These are phyloP conservation scores for Pichia ethanolica DNA, from an alignment of 805 yeast species.

Conservation along the genomic window DNA sequence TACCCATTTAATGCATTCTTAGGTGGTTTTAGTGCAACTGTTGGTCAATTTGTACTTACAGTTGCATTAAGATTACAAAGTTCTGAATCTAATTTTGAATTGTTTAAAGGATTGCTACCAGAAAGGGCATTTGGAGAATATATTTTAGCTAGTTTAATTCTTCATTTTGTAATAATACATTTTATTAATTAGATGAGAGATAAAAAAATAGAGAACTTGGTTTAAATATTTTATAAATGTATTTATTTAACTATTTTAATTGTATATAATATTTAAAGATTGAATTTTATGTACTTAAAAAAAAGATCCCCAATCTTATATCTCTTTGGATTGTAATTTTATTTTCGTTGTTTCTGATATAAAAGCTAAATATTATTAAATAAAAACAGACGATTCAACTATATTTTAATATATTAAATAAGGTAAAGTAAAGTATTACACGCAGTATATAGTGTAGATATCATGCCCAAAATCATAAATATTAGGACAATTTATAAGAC, in stretches of 20 bases:
- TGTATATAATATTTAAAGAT: too few relatives aligned
- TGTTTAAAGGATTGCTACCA: conserved; percentile 22
- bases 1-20: conserved; percentile 97
- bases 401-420: background rate
- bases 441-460: background rate
- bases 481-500: too few relatives aligned
- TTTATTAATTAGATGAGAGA: conserved; percentile 59
- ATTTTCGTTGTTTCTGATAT: too few relatives aligned
- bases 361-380: background rate
- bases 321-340: too few relatives aligned
- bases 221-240: too few relatives aligned
- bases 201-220: too few relatives aligned
- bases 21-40: conserved; percentile 87
- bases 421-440: conserved; percentile 3
- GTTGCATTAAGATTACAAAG: conserved; percentile 74
- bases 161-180: conserved; percentile 85
- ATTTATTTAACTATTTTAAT: too few relatives aligned
- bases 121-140: conserved; percentile 81
- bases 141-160: conserved; percentile 73
- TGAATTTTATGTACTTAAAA: too few relatives aligned
- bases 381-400: background rate
- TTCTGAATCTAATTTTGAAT: conserved; percentile 23
- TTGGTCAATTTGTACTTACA: conserved; percentile 90
- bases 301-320: too few relatives aligned
- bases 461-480: too few relatives aligned